Conservation (phyloP, 2,329 filamentous ascomycete genomes). For the Cladophialophora chaetospira region DNA sequence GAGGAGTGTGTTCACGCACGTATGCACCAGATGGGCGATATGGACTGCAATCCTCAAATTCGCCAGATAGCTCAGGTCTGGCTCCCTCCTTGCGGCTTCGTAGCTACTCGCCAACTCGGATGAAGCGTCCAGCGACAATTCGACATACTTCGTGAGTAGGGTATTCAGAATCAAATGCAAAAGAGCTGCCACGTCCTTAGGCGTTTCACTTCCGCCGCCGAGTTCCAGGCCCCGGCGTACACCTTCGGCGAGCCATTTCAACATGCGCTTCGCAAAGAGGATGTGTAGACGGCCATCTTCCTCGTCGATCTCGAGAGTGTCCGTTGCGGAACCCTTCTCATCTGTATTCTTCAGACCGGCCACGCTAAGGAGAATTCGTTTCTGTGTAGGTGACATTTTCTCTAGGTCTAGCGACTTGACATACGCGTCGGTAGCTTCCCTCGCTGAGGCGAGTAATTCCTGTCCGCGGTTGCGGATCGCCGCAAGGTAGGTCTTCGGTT, state of each 20-base stretch:
- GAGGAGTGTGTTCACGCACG: slow-evolving; percentile 86
- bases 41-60: slow-evolving; percentile 79
- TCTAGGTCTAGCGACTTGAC: slow-evolving; percentile 85
- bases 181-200: slow-evolving; percentile 87
- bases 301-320: slow-evolving; percentile 76
- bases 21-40: slow-evolving; percentile 89
- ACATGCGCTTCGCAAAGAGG: slow-evolving; percentile 92
- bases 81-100: slow-evolving; percentile 78
- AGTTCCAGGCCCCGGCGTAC: slow-evolving; percentile 89
- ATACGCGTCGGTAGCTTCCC: slow-evolving; percentile 70
- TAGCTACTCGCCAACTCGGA: slow-evolving; percentile 74
- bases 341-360: slow-evolving; percentile 78
- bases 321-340: slow-evolving; percentile 66
- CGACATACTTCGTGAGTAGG: slow-evolving; percentile 80
- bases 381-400: slow-evolving; percentile 84
- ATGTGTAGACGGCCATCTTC: slow-evolving; percentile 83
- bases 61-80: slow-evolving; percentile 81
- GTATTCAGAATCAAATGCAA: slow-evolving; percentile 80
- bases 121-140: slow-evolving; percentile 67
- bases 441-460: slow-evolving; percentile 81
- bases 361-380: slow-evolving; percentile 84
- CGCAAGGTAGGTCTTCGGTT: slow-evolving; percentile 87
- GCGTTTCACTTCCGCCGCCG: slow-evolving; percentile 82
- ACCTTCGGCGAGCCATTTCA: slow-evolving; percentile 95
- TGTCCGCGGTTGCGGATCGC: slow-evolving; percentile 87